Evolutionary conservation across 148 eudicot genomes (phyloP).

Genomic region (Camellia lanceoleosa): DNA sequence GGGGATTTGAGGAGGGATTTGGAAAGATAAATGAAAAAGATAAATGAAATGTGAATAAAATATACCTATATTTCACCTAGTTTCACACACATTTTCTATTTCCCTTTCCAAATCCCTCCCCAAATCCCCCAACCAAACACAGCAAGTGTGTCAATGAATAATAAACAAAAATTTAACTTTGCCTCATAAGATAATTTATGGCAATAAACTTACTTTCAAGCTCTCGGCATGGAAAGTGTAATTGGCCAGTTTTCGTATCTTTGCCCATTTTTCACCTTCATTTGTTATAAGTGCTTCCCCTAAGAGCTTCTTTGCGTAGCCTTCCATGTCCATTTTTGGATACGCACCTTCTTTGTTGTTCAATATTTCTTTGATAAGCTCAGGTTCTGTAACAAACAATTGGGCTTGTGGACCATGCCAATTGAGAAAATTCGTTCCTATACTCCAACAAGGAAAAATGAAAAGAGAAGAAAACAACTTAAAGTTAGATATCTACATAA

Average conservation of each 20-base stretch:
- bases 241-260: slow-evolving; percentile 41
- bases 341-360: slow-evolving; percentile 34
- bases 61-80: too few species aligned
- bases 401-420: slow-evolving; percentile 42
- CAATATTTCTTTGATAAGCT: slow-evolving; percentile 37
- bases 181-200: background rate
- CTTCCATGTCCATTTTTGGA: slow-evolving; percentile 34
- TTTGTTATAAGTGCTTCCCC: slow-evolving; percentile 40
- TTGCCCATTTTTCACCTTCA: slow-evolving; percentile 45
- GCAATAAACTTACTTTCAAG: slow-evolving; percentile 31
- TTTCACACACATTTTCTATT: too few species aligned
- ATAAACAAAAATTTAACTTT: too few species aligned
- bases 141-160: too few species aligned
- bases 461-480: background rate
- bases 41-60: too few species aligned
- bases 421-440: slow-evolving; percentile 33
- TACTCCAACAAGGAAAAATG: background rate
- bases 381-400: slow-evolving; percentile 39
- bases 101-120: background rate
- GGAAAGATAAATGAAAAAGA: too few species aligned
- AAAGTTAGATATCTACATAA: too few species aligned
- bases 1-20: too few species aligned
- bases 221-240: slow-evolving; percentile 45
- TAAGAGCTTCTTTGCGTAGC: slow-evolving; percentile 37
- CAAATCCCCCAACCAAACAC: too few species aligned